phyloP scores from a whole-genome alignment of 2,329 filamentous ascomycete species.

The Diaporthe batatas region DNA sequence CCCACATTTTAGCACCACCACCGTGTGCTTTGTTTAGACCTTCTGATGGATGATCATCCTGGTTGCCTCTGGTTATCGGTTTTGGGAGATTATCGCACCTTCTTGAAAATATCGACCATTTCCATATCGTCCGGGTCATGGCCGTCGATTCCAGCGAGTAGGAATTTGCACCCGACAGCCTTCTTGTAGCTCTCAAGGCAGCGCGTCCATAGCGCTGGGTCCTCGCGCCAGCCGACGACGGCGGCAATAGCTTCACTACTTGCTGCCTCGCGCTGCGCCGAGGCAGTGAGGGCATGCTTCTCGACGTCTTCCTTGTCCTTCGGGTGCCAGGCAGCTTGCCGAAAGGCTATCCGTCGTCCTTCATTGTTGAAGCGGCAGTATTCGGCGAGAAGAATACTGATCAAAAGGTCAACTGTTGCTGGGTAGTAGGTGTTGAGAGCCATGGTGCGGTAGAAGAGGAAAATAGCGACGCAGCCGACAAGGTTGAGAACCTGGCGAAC shows the following conservation, averaged over 20 bases:
- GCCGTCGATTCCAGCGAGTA: conserved; percentile 50
- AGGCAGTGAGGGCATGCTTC: conserved; percentile 34
- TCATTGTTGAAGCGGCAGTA: conserved; percentile 48
- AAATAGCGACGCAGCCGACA: conserved; percentile 46
- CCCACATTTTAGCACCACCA: background rate
- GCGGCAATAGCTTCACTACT: conserved; percentile 45
- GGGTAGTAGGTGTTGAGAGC: conserved; percentile 46
- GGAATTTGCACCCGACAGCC: conserved; percentile 45
- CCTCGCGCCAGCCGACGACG: conserved; percentile 51
- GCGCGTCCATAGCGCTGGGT: conserved; percentile 47
- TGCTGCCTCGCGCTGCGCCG: background rate
- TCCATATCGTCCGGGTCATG: conserved; percentile 48
- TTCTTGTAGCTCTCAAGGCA: conserved; percentile 49
- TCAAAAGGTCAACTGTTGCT: conserved; percentile 47
- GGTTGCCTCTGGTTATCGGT: background rate
- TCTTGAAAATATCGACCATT: conserved; percentile 49
- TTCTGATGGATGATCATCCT: background rate
- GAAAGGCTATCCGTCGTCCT: conserved; percentile 44
- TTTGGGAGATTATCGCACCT: conserved; percentile 35
- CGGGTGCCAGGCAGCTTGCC: background rate
- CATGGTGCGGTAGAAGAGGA: conserved; percentile 46
- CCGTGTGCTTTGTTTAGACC: background rate
- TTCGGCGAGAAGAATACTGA: conserved; percentile 49
- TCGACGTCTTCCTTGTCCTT: conserved; percentile 43
- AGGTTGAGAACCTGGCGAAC: conserved; percentile 47